A percentile compares a stretch with the other conserved stretches of the same genome.
These are phyloP conservation scores for Plasmodium vivax DNA, from an alignment of 169 alveolate genomes.

Conservation along the genomic window DNA sequence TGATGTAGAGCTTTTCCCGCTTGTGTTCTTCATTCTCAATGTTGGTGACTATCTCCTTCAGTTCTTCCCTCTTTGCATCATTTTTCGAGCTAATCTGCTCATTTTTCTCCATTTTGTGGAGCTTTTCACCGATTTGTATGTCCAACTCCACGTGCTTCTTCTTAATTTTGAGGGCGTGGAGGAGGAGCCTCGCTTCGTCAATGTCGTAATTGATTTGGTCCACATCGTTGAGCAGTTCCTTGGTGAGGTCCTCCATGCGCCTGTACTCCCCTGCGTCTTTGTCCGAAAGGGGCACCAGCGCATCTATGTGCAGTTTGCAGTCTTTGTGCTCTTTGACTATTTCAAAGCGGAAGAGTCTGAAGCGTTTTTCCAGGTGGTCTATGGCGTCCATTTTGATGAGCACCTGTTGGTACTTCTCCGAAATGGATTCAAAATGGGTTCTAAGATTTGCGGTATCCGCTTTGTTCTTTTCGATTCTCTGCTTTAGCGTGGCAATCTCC, in stretches of 20 bases:
- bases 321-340: slow-evolving; percentile 9
- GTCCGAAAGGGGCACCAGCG: neutral
- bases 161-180: neutral
- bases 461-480: slow-evolving; percentile 1
- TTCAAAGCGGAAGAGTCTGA: slow-evolving; percentile 8
- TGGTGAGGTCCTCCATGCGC: neutral
- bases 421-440: neutral
- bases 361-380: slow-evolving; percentile 4
- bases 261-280: neutral
- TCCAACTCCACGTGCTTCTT: slow-evolving; percentile 15
- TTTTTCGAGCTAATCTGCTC: neutral
- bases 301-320: neutral
- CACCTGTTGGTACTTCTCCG: neutral
- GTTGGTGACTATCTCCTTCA: neutral
- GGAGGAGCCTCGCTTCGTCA: neutral
- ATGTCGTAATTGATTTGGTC: neutral
- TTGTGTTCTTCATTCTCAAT: neutral
- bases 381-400: neutral
- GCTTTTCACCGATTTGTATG: neutral
- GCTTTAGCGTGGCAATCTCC: neutral
- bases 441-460: neutral
- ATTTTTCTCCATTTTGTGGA: neutral
- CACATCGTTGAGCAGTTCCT: neutral
- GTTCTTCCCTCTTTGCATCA: neutral
- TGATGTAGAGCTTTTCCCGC: neutral